phyloP scores from a whole-genome alignment of 805 yeast genomes.

The Kluyveromyces wickerhamii region DNA sequence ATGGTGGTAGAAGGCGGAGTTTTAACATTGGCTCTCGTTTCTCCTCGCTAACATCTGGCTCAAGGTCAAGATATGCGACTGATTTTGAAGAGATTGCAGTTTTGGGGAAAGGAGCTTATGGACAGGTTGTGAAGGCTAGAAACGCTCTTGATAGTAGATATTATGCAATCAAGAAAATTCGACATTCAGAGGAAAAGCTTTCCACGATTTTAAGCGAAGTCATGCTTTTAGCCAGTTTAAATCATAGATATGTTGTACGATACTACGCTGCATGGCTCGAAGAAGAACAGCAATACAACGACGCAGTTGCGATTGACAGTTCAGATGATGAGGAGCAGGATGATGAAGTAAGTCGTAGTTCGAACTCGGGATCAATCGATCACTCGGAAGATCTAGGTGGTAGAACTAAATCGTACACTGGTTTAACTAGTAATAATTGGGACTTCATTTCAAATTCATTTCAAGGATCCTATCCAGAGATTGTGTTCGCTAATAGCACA shows the following conservation, averaged over 20 bases:
- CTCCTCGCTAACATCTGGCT: conserved; percentile 25
- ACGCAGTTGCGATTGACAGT: conserved; percentile 30
- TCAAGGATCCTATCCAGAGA: conserved; percentile 40
- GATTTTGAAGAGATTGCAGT: conserved; percentile 94
- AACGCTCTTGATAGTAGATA: conserved; percentile 89
- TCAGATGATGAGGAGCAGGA: conserved; percentile 24
- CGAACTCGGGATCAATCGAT: conserved; percentile 6
- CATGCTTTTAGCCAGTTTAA: conserved; percentile 79
- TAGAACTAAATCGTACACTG: conserved; percentile 25
- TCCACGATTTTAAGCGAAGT: conserved; percentile 85
- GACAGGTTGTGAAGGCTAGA: conserved; percentile 96
- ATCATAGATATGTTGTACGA: conserved; percentile 92
- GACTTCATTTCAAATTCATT: conserved; percentile 66
- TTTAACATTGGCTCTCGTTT: conserved; percentile 34
- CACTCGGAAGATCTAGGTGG: conserved; percentile 15
- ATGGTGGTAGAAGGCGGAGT: conserved; percentile 31
- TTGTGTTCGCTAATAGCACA: conserved; percentile 42
- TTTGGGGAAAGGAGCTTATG: conserved; percentile 92
- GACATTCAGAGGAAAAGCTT: conserved; percentile 71
- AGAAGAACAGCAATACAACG: conserved; percentile 40
- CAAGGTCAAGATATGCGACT: conserved; percentile 67
- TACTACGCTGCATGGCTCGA: conserved; percentile 98
- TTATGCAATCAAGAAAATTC: conserved; percentile 88
- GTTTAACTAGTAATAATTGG: conserved; percentile 31
- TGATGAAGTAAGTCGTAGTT: conserved; percentile 9